Conservation (phyloP, 208 protist genomes). For the Phytomonas serpens region DNA sequence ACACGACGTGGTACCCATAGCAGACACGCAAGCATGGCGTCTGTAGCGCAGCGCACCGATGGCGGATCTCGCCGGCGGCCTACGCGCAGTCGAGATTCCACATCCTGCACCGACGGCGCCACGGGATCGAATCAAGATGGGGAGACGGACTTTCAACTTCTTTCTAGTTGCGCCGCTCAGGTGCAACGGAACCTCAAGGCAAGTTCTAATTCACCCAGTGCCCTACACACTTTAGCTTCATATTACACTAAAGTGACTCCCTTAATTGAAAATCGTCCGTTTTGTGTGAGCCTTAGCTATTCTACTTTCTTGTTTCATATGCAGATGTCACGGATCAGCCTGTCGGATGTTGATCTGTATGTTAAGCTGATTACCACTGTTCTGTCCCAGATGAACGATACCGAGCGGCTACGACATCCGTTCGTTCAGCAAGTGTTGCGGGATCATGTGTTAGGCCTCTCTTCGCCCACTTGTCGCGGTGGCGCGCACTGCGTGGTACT, state of each 20-base stretch:
- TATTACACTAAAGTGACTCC: conserved; percentile 80
- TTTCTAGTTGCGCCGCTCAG: conserved; percentile 49
- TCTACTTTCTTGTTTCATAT: conserved; percentile 87
- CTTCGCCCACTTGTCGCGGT: conserved; percentile 52
- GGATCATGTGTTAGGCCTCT: conserved; percentile 81
- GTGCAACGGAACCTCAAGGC: conserved; percentile 77
- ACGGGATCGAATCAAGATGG: neutral
- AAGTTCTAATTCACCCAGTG: conserved; percentile 58
- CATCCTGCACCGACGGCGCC: neutral
- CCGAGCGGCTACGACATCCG: conserved; percentile 54
- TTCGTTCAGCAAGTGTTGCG: conserved; percentile 81
- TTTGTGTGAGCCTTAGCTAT: conserved; percentile 85
- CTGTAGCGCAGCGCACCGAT: neutral
- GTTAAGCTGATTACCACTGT: conserved; percentile 67
- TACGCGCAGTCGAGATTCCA: neutral
- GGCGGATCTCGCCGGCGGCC: neutral
- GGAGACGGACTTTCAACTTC: conserved; percentile 9
- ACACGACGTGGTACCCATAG: neutral
- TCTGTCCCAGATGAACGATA: conserved; percentile 54
- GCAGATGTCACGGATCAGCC: conserved; percentile 82
- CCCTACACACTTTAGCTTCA: conserved; percentile 73
- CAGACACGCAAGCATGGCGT: neutral
- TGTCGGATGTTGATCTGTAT: conserved; percentile 76
- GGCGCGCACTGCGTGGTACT: conserved; percentile 77
- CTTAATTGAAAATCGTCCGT: conserved; percentile 65